Evolutionary conservation across 257 asterid species (phyloP).

Genomic region (Scutellaria minor): DNA sequence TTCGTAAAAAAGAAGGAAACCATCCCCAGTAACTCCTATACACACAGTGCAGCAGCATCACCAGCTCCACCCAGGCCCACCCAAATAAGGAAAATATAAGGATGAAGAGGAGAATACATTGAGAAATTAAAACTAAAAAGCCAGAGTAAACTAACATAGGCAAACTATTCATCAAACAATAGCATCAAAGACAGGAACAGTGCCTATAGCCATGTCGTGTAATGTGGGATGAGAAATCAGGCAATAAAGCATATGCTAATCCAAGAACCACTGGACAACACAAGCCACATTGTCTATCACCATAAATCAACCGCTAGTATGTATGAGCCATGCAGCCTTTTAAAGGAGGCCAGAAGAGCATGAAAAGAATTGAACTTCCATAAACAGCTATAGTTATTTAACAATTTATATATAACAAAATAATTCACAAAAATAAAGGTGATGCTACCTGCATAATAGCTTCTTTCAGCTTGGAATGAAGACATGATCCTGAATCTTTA

Average conservation of each 20-base stretch:
- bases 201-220: background rate
- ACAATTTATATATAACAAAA: conserved; percentile 12
- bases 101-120: background rate
- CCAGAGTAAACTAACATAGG: background rate
- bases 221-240: conserved; percentile 21
- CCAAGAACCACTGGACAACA: conserved; percentile 29
- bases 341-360: conserved; percentile 7
- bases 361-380: background rate
- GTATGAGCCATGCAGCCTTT: conserved; percentile 13
- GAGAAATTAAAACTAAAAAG: background rate
- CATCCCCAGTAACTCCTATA: background rate
- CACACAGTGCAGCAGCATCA: background rate
- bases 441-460: conserved; percentile 77
- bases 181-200: background rate
- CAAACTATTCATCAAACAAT: conserved; percentile 7
- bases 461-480: conserved; percentile 84
- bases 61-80: conserved; percentile 1
- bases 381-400: background rate
- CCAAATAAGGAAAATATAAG: background rate
- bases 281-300: conserved; percentile 4
- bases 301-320: conserved; percentile 7
- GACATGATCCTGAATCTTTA: conserved; percentile 83
- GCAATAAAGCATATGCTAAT: conserved; percentile 1
- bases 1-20: conserved; percentile 20
- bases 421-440: background rate